A percentile compares a stretch with the other conserved stretches of the same genome.
phyloP scores from a whole-genome alignment of 768 basidiomycete genomes.

The Mycena amicta region DNA sequence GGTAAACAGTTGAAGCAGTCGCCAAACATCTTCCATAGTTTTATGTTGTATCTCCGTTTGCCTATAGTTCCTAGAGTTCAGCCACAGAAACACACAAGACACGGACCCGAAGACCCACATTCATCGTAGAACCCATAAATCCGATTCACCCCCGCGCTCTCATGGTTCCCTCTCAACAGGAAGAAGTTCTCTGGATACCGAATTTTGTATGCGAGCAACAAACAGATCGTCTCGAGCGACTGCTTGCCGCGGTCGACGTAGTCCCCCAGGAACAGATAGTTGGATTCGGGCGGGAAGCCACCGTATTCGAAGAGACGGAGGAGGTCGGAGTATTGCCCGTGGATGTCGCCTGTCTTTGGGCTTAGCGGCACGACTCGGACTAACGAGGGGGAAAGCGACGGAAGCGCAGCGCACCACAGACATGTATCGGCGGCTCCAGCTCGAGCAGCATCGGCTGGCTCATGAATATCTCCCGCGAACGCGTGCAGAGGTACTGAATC shows the following conservation, averaged over 20 bases:
- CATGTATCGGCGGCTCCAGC: conserved; percentile 54
- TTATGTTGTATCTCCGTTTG: conserved; percentile 99
- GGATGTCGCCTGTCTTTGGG: conserved; percentile 82
- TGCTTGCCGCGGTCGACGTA: conserved; percentile 20
- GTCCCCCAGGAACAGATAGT: conserved; percentile 86
- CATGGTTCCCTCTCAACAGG: conserved; percentile 83
- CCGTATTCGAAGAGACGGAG: conserved; percentile 85
- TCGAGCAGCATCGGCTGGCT: conserved; percentile 82
- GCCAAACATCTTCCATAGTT: conserved; percentile 99
- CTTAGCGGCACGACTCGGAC: too few relatives aligned
- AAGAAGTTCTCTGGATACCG: conserved; percentile 87
- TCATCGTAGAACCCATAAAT: conserved; percentile 55
- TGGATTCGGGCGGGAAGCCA: conserved; percentile 86
- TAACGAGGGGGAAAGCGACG: too few relatives aligned
- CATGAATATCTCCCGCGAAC: conserved; percentile 84
- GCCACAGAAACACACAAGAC: conserved; percentile 44
- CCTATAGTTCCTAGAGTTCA: conserved; percentile 96
- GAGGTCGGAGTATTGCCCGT: conserved; percentile 86
- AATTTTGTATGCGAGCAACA: conserved; percentile 17
- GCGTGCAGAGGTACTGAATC: conserved; percentile 83
- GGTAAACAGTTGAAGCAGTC: conserved; percentile 99
- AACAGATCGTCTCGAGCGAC: conserved; percentile 18
- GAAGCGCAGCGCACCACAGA: background rate
- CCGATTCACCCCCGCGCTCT: conserved; percentile 84
- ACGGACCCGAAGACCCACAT: conserved; percentile 27